These are phyloP conservation scores for Alnus rubra DNA, from an alignment of 306 rosid species.

Conservation along the genomic window DNA sequence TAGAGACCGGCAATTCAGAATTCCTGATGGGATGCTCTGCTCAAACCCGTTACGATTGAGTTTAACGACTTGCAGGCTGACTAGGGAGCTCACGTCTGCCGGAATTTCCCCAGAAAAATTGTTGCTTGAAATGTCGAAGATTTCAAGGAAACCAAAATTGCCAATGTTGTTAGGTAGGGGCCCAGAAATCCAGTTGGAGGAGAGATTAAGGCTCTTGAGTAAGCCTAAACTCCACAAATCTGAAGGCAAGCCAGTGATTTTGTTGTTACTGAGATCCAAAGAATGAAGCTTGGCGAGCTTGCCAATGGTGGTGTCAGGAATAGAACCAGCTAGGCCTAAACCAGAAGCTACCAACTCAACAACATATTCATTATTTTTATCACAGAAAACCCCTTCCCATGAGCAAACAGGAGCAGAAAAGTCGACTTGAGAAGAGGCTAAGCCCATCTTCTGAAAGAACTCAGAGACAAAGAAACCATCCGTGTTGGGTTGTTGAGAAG, in stretches of 20 bases:
- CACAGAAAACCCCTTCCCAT: conserved; percentile 79
- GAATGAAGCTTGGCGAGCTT: conserved; percentile 70
- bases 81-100: conserved; percentile 58
- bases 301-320: conserved; percentile 82
- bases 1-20: conserved; percentile 62
- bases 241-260: conserved; percentile 68
- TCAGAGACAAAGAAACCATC: conserved; percentile 75
- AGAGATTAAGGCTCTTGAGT: conserved; percentile 71
- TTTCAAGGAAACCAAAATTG: conserved; percentile 78
- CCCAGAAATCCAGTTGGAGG: conserved; percentile 73
- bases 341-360: conserved; percentile 53
- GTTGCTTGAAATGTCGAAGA: conserved; percentile 72
- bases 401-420: conserved; percentile 73
- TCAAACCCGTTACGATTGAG: conserved; percentile 65
- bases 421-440: conserved; percentile 48
- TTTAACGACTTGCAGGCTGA: conserved; percentile 54
- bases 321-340: conserved; percentile 61
- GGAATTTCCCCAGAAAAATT: conserved; percentile 78
- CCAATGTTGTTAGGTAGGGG: conserved; percentile 76
- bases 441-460: conserved; percentile 61
- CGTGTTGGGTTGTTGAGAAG: conserved; percentile 79
- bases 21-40: conserved; percentile 65
- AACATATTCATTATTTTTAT: conserved; percentile 48
- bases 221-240: conserved; percentile 91
- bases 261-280: conserved; percentile 88